Base-by-base conservation (phyloP, 768 basidiomycete genomes). In the Pisolithus sp. region DNA sequence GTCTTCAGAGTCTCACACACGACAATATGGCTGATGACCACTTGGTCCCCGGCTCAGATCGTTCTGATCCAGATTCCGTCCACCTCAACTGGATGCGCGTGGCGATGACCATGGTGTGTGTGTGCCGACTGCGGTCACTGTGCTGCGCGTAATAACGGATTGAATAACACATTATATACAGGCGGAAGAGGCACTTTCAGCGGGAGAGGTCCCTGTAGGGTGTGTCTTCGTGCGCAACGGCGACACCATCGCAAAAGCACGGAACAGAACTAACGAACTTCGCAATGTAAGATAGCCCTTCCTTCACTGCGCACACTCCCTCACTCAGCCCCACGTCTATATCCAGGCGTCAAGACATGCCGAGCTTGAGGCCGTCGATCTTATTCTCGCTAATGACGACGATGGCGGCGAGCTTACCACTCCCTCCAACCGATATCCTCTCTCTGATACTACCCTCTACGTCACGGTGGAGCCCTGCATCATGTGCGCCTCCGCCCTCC, bases 401-500 rank as follows among this genome's bases (percentile, higher is more conserved):
- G 77, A 86, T n/a, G n/a, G n/a, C 63, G 69, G 71, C 49, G 49
- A 61, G 15, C 76, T 87, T 56, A 86, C 86, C 26, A 6, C 26
- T 26, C 26, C 26, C 18, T 54, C 66, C n/a, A 48, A 68, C 0
- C 61, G 66, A 41, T 81, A 89, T 53, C 89, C 90, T 5, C 77
- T 99, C 17, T 76, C 77, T 1, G 75, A 80, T 9, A 94, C 91
- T 20, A 89, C 82, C 2, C 81, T 98, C 26, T 99, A 98, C 66
- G 96, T 98, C 48, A 99, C 96, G 5, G 96, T 99, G 49, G 95
- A 99, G 69, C 96, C 95, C 0, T 99, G 96, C 69, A 93, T 98
- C 66, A 98, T 98, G 96, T 99, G 96, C 58, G 92, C 93, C 12
- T 93, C 91, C 21, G 96, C 95, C 10, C 77, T 99, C 31, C 80